These are phyloP conservation scores for Sugiyamaella sp. DNA, from an alignment of 1,139 yeast genomes.

Conservation along the genomic window DNA sequence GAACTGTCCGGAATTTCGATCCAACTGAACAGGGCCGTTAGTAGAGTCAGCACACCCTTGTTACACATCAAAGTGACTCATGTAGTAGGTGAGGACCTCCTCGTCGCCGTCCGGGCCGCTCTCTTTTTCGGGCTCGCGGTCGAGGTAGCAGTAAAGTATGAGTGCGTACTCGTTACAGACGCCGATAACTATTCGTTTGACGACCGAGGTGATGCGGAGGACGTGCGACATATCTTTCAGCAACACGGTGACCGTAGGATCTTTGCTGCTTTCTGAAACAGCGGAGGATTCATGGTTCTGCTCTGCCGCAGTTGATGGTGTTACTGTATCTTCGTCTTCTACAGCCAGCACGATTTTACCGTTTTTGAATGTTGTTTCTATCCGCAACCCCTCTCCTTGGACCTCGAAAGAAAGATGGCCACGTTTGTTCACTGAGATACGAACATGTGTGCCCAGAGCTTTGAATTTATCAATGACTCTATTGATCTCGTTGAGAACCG, in stretches of 20 bases:
- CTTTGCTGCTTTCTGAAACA: conserved; percentile 24
- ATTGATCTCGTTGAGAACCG: conserved; percentile 1
- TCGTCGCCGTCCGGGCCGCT: conserved; percentile 31
- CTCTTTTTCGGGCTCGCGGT: conserved; percentile 24
- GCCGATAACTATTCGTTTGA: conserved; percentile 41
- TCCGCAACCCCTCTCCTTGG: conserved; percentile 34
- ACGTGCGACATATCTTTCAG: conserved; percentile 43
- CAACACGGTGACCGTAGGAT: conserved; percentile 26
- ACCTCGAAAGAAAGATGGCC: conserved; percentile 36
- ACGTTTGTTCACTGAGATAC: conserved; percentile 31
- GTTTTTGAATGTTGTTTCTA: conserved; percentile 36
- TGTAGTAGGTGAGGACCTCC: conserved; percentile 32
- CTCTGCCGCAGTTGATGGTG: neutral
- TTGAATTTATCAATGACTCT: conserved; percentile 14
- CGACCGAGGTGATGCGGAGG: conserved; percentile 36
- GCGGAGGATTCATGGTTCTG: conserved; percentile 18
- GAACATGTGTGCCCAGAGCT: conserved; percentile 28
- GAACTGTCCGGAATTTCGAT: neutral
- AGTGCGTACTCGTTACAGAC: conserved; percentile 39
- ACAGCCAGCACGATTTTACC: conserved; percentile 33
- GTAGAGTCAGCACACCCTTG: neutral
- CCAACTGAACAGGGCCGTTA: neutral
- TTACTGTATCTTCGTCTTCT: conserved; percentile 16
- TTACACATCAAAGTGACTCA: conserved; percentile 28
- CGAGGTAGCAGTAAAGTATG: conserved; percentile 41